phyloP scores from a whole-genome alignment of 2,329 filamentous ascomycete species.

The Talaromyces sp. region DNA sequence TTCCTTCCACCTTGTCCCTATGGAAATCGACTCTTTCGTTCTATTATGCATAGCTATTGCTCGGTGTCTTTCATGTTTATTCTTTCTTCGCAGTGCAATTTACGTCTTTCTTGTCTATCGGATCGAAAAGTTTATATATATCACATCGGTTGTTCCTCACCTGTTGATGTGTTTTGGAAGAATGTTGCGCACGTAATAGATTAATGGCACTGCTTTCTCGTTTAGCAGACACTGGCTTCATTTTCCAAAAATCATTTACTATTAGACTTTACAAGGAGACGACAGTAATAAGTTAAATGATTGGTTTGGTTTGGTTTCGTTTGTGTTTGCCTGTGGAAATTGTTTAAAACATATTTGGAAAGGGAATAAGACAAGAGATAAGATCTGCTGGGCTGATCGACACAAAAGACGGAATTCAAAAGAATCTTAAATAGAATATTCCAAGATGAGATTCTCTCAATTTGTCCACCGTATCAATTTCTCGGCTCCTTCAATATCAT shows the following conservation, averaged over 20 bases:
- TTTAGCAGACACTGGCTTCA: background rate
- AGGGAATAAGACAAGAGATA: constrained; percentile 25
- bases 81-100: constrained; percentile 1
- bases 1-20: background rate
- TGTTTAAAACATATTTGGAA: constrained; percentile 11
- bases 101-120: background rate
- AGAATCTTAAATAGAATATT: background rate
- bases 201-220: background rate
- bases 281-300: background rate
- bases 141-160: too few species aligned
- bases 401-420: background rate
- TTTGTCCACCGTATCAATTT: background rate
- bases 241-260: too few species aligned
- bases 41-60: constrained; percentile 14
- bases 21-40: background rate
- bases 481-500: background rate
- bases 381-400: background rate
- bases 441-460: background rate
- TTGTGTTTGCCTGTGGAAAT: background rate
- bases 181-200: constrained; percentile 1
- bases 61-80: constrained; percentile 12
- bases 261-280: background rate
- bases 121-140: background rate
- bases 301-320: constrained; percentile 11
- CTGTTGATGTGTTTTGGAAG: background rate